These are phyloP conservation scores for Drechslerella coelobrocha DNA, from an alignment of 2,329 filamentous ascomycete species.

Conservation along the genomic window DNA sequence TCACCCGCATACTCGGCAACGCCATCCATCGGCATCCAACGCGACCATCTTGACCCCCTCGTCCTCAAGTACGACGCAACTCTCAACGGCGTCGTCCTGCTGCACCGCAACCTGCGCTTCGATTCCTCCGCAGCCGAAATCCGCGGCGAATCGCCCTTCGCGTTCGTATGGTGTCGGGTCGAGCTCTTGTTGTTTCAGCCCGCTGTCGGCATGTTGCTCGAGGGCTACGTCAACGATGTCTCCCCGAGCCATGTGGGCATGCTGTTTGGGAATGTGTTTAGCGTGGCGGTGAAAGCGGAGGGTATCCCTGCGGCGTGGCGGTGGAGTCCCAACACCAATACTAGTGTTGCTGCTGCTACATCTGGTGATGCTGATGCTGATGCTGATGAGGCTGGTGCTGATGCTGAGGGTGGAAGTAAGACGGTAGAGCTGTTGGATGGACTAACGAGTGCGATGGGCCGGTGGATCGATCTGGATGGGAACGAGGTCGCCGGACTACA, in stretches of 20 bases:
- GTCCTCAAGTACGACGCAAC: constrained; percentile 77
- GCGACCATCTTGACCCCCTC: constrained; percentile 76
- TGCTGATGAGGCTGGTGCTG: constrained; percentile 52
- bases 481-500: constrained; percentile 73
- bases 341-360: constrained; percentile 54
- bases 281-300: constrained; percentile 74
- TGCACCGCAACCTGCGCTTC: constrained; percentile 73
- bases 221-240: constrained; percentile 83
- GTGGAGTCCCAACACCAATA: constrained; percentile 70
- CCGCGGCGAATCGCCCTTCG: constrained; percentile 82
- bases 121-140: constrained; percentile 67
- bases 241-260: constrained; percentile 88
- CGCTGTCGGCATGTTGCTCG: constrained; percentile 72
- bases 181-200: constrained; percentile 86
- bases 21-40: constrained; percentile 70
- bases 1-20: constrained; percentile 72
- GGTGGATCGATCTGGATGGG: constrained; percentile 77
- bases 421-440: constrained; percentile 56
- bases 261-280: constrained; percentile 89
- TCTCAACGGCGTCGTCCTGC: constrained; percentile 75
- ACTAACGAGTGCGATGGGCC: constrained; percentile 64
- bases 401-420: constrained; percentile 28
- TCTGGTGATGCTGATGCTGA: constrained; percentile 37
- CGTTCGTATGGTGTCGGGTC: constrained; percentile 85
- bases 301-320: constrained; percentile 76